Base-by-base conservation (phyloP, 495 filamentous ascomycete species). In the Tetracladium setigerum region DNA sequence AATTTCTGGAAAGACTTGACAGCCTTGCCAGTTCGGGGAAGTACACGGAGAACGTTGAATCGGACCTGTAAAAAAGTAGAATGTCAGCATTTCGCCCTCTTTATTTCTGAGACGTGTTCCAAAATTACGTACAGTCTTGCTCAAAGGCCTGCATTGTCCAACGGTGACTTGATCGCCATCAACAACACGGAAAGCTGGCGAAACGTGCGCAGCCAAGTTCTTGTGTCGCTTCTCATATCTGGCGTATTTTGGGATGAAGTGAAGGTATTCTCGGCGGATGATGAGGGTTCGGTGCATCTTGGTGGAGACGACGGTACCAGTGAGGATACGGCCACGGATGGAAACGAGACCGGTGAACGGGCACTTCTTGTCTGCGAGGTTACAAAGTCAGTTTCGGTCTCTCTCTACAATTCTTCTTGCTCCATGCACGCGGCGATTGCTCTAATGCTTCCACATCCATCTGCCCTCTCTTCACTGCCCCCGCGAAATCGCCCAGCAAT, bases 141-240 rank as follows among this genome's bases (percentile, higher is more conserved):
- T 86, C 55, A 99, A 78, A 62, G 94, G 94, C 68, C 92, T 74
- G 84, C 94, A 97, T 79, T 97, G 91, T 71, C 92, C 92, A 72
- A 99, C 92, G 57, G 89, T 95, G 61, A 99, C 92, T 75, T 87
- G 84, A 72, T 99, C 94, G 80, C 92, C 92, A 62, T 95, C 91
- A 80, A 92, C 86, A 62, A 97, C 89, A 92, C 92, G 92, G 87
- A 99, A 99, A 69, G 91, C 91, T 61, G 92, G 92, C 48, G 89
- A 95, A 53, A 97, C 92, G 80, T 99, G 92, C 53, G 91, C 94
- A 58, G 92, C 85, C 37, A 99, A 77, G 82, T 99, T 99, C 86
- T 95, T 97, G 83, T 99, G 92, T 64, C 92, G 78, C 81, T 95
- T 96, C 87, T 99, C 94, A 74, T 99, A 99, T 81, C 92, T 83